Base-by-base conservation (phyloP, 805 yeast genomes). In the Saccharomycopsis fibuligera region DNA sequence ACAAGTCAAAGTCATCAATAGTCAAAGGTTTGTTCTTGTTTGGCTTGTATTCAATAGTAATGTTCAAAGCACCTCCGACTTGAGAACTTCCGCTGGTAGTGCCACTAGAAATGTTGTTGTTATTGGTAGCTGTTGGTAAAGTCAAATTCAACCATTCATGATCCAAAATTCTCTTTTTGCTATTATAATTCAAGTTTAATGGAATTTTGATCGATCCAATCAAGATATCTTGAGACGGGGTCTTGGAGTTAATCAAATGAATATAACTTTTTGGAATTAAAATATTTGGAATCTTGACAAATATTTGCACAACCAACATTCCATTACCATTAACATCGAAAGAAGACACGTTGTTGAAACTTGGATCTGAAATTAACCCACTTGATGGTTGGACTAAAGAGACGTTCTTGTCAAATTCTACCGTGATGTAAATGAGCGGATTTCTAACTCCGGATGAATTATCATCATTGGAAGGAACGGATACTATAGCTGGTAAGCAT, bases 321-420 rank as follows among this genome's bases (percentile, higher is more conserved):
- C 85, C 80, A 36, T 74, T 72, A 53, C 83, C 72, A 3, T 84
- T 76, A 35, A 90, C 95, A 73, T 93, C 99, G 60, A 93, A 93
- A 3, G 90, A 80, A 14, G 95, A 85, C 9, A 88, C 88, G 57
- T 86, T 86, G 64, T 89, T 93, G 79, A 95, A 93, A 16, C 78
- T 77, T 1, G 96, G 91, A 49, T 74, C 70, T 38, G 77, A 76
- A 52, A 88, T 79, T 0, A 95, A 78, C 35, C 96, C 96, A 46
- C 85, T 78, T 25, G 81, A 78, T 2, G 98, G 93, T 57, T 89
- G 95, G 44, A 91, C 80, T 14, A 89, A 76, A 55, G 93, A 83
- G 56, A 90, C 93, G 44, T 91, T 88, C 66, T 93, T 93, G 67
- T 93, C 99, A 62, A 89, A 91, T 66, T 93, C 99, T 40, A 93